phyloP scores from a whole-genome alignment of 805 yeast genomes.

The Yarrowia divulgata region DNA sequence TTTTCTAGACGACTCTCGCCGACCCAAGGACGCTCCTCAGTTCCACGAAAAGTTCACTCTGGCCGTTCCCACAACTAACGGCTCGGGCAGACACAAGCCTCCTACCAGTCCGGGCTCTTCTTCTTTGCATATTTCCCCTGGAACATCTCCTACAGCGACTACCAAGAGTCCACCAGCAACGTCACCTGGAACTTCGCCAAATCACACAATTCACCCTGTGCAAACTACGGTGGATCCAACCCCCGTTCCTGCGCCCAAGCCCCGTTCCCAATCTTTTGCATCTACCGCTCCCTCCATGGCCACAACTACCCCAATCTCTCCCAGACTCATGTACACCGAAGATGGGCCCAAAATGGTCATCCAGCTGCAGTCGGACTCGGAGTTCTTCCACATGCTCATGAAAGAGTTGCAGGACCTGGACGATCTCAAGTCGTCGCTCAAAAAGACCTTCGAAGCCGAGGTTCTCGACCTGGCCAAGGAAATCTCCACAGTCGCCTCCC shows the following conservation, averaged over 20 bases:
- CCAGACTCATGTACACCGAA: constrained; percentile 37
- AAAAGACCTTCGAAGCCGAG: constrained; percentile 53
- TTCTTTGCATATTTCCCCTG: constrained; percentile 21
- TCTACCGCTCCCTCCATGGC: constrained; percentile 10
- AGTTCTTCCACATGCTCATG: constrained; percentile 65
- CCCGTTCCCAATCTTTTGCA: constrained; percentile 20
- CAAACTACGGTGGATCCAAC: constrained; percentile 1
- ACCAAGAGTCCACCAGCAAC: background rate
- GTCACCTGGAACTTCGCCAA: constrained; percentile 21
- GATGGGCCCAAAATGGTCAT: constrained; percentile 49
- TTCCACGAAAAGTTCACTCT: background rate
- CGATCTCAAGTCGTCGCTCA: constrained; percentile 54
- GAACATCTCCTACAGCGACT: constrained; percentile 18
- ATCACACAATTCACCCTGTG: background rate
- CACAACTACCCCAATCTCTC: constrained; percentile 24
- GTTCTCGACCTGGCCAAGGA: constrained; percentile 55
- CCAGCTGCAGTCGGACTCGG: constrained; percentile 61
- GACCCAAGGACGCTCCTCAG: constrained; percentile 10
- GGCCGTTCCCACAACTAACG: constrained; percentile 6
- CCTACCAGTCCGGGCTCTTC: background rate
- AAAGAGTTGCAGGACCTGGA: constrained; percentile 62
- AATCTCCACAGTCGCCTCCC: constrained; percentile 54
- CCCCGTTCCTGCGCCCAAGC: background rate
- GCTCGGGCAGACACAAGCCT: background rate
- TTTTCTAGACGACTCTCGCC: constrained; percentile 1